phyloP scores from a whole-genome alignment of 345 rosid species.

The Syzygium jambos region DNA sequence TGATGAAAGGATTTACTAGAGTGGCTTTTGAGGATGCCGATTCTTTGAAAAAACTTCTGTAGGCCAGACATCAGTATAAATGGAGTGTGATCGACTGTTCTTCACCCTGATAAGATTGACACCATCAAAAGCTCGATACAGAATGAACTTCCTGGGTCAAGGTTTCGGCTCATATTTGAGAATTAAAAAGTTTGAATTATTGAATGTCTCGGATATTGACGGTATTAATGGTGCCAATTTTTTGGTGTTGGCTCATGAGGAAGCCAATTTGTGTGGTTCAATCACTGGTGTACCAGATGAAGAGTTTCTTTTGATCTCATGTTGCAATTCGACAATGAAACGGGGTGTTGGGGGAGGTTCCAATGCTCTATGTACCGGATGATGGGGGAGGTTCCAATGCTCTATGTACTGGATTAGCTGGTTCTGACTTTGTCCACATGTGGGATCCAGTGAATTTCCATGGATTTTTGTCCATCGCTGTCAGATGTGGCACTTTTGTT shows the following conservation, averaged over 20 bases:
- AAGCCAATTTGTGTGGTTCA: conserved; percentile 70
- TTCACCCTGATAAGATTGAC: conserved; percentile 48
- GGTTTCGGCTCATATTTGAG: conserved; percentile 57
- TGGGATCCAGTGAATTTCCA: no score
- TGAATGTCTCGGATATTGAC: conserved; percentile 66
- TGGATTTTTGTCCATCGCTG: no score
- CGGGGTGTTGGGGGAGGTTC: conserved; percentile 97
- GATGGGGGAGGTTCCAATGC: no score
- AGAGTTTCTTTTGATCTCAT: conserved; percentile 66
- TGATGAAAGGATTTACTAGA: conserved; percentile 29
- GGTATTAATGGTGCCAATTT: conserved; percentile 50
- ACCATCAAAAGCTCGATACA: conserved; percentile 45
- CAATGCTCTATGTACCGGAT: conserved; percentile 39
- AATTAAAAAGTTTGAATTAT: conserved; percentile 43
- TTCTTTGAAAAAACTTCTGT: conserved; percentile 12
- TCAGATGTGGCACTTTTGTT: no score
- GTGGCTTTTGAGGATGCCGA: conserved; percentile 15
- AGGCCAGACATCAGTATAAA: conserved; percentile 48
- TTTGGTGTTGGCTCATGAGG: conserved; percentile 71
- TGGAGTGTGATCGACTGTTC: conserved; percentile 62
- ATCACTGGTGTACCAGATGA: conserved; percentile 42
- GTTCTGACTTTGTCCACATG: no score
- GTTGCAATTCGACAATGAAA: conserved; percentile 68
- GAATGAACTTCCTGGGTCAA: conserved; percentile 76
- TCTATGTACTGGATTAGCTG: no score